phyloP scores from a whole-genome alignment of 2,329 filamentous ascomycete species.

The Endothia cerciana region DNA sequence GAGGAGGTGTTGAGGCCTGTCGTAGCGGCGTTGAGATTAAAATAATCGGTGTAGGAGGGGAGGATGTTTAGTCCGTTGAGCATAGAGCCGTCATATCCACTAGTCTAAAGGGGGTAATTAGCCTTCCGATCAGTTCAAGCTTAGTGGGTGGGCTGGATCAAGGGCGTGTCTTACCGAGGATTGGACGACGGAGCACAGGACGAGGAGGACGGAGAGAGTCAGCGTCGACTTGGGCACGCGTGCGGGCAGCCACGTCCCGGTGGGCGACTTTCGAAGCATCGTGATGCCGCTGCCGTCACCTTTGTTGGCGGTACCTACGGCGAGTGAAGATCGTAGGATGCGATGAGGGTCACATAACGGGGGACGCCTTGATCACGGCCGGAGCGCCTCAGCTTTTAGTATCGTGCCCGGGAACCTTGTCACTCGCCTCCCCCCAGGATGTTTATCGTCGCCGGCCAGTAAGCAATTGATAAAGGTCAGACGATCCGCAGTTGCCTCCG shows the following conservation, averaged over 20 bases:
- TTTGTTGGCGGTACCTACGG: too few relatives aligned
- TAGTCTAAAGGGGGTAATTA: constrained; percentile 41
- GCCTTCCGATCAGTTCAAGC: neutral
- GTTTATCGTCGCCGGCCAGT: neutral
- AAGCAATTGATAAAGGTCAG: neutral
- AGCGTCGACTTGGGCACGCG: constrained; percentile 49
- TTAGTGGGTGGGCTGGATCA: neutral
- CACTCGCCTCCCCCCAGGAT: neutral
- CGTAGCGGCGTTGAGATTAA: constrained; percentile 55
- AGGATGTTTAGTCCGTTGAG: constrained; percentile 62
- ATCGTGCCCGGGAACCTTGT: too few relatives aligned
- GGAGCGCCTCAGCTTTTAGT: too few relatives aligned
- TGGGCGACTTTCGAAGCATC: constrained; percentile 42
- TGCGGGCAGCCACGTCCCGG: constrained; percentile 52
- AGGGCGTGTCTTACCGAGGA: constrained; percentile 40
- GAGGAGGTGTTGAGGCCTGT: constrained; percentile 59
- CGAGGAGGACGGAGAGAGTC: constrained; percentile 44
- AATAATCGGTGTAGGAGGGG: constrained; percentile 59
- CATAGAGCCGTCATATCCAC: constrained; percentile 53
- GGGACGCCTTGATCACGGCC: too few relatives aligned
- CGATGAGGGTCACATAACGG: neutral
- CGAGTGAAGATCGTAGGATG: neutral
- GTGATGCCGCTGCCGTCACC: constrained; percentile 4
- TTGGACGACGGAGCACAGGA: constrained; percentile 50
- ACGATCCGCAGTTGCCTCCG: neutral